Evolutionary conservation across 371 early-diverging fungal genomes (phyloP).

Genomic region (Mortierella sp.): DNA sequence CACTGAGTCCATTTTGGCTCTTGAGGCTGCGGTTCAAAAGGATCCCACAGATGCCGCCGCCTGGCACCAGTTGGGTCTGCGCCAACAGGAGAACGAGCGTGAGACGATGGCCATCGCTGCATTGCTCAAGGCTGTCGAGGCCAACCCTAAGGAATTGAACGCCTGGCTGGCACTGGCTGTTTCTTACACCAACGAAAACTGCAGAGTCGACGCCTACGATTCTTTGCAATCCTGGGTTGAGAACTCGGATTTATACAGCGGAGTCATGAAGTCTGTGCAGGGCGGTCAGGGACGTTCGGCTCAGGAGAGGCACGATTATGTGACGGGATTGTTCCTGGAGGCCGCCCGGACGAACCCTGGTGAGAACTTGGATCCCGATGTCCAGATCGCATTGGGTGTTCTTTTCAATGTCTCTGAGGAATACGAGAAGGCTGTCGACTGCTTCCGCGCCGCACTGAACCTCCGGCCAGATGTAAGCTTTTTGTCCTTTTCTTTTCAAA

Average conservation of each 20-base stretch:
- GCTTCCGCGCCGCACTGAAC: constrained; percentile 94
- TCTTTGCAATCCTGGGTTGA: constrained; percentile 91
- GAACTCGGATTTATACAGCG: constrained; percentile 77
- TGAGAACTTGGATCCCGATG: constrained; percentile 87
- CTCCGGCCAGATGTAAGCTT: constrained; percentile 81
- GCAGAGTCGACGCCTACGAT: constrained; percentile 87
- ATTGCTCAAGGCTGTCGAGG: constrained; percentile 80
- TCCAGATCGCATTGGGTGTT: constrained; percentile 95
- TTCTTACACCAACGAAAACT: constrained; percentile 94
- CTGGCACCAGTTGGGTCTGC: constrained; percentile 91
- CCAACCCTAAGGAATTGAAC: constrained; percentile 80
- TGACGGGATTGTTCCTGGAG: constrained; percentile 84
- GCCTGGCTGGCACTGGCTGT: constrained; percentile 92
- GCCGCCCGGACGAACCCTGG: constrained; percentile 83
- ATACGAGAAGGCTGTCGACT: constrained; percentile 95
- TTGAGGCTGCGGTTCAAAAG: constrained; percentile 93
- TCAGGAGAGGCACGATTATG: constrained; percentile 72
- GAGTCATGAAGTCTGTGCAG: constrained; percentile 42
- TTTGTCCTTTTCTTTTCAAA: not conserved
- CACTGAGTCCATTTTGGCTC: constrained; percentile 88
- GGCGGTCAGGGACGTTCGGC: constrained; percentile 25
- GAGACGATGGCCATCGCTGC: constrained; percentile 94
- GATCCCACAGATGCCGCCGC: constrained; percentile 83
- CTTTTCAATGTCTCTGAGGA: constrained; percentile 93
- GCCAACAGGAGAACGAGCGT: constrained; percentile 97